Evolutionary conservation across 2,329 filamentous ascomycete species (phyloP), one percentile per base, ranked within the genome.

Genomic region (Phoma sp.): DNA sequence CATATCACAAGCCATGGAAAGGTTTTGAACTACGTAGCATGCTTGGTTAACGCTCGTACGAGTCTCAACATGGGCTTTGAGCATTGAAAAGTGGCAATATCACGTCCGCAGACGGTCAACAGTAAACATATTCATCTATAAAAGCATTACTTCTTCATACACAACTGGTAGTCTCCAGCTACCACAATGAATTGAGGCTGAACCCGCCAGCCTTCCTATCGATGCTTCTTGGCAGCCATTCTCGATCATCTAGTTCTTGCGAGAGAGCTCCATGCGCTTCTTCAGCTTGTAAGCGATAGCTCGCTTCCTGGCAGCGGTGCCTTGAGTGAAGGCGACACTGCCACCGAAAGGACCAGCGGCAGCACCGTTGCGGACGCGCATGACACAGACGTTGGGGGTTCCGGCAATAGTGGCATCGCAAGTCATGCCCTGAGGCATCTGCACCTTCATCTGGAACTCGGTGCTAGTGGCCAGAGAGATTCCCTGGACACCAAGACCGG

Each of bases 361-460:
- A 15, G 87, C 84, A 12, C 75, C 71, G 74, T 90, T 90, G 64
- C 85, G 81, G 37, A 90, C 79, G 48, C 86, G 83, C 40, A 87
- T 85, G 57, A 90, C 77, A 75, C 87, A 90, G 62, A 89, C 86
- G 62, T 86, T 85, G 55, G 78, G 65, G 15, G 81, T 85, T 15
- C 84, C 85, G 40, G 79, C 86, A 15, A 84, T 83, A 25, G 78
- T 81, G 51, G 80, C 87, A 38, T 84, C 81, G 71, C 87, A 90
- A 32, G 84, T 87, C 85, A 88, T 89, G 44, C 86, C 87, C 15
- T 76, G 77, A 8, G 87, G 87, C 84, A 89, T 88, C 75, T 87
- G 79, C 45, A 89, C 81, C 51, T 81, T 81, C 69, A 89, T 76
- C 29, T 82, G 81, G 76, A 88, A 90, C 62, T 89, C 86, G 67